These are phyloP conservation scores for Corylus heterophylla DNA, from an alignment of 306 rosid species.

Conservation along the genomic window DNA sequence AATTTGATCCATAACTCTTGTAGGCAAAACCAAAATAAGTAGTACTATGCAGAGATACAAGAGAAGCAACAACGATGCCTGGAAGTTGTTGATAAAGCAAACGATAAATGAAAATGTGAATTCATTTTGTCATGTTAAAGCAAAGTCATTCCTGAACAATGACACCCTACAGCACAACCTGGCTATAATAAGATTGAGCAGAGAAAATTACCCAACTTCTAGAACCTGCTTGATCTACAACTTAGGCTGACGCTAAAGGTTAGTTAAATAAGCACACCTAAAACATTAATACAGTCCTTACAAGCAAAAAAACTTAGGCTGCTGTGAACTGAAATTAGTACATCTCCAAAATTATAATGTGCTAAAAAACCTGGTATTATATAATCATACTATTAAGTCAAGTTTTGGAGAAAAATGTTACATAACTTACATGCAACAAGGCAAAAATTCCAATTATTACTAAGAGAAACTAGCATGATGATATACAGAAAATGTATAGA, in stretches of 20 bases:
- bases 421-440: background rate
- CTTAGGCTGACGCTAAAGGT: background rate
- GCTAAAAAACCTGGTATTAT: background rate
- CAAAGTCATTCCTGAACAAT: background rate
- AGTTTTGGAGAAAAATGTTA: background rate
- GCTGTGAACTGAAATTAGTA: background rate
- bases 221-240: background rate
- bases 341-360: too few relatives aligned
- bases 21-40: background rate
- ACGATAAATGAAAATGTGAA: background rate
- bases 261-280: background rate
- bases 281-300: background rate
- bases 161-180: background rate
- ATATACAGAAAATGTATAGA: background rate
- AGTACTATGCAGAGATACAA: background rate
- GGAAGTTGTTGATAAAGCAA: background rate
- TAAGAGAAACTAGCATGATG: background rate
- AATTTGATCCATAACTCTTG: background rate
- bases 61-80: background rate
- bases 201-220: background rate
- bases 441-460: background rate
- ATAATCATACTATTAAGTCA: background rate
- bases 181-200: background rate
- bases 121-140: background rate
- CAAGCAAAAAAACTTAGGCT: background rate